Base-by-base conservation (phyloP, 2,329 filamentous ascomycete species). In the Trichoderma hamatum region DNA sequence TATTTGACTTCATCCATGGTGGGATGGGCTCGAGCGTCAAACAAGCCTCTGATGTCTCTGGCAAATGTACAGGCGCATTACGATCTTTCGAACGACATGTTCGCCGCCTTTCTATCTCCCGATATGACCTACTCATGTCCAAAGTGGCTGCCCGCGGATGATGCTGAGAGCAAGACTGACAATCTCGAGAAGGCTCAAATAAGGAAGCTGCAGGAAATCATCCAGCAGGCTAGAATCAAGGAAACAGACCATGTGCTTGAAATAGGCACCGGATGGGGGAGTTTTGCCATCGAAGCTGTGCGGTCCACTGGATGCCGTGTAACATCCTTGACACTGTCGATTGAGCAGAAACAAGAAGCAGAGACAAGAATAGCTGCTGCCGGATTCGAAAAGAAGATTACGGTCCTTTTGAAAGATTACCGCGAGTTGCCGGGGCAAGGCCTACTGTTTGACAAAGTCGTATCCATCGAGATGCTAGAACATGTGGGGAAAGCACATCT, bases 401-500 rank as follows among this genome's bases (percentile, higher is more conserved):
- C 86, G n/a, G 88, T 93, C 1, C 78, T 87, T 59, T 81, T 92
- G 0, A 87, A 86, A 79, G 91, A 93, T 75, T 93, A 93, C 75
- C 86, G 91, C 61, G 84, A 84, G 30, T 79, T 92, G 4, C 83
- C 86, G 1, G 76, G 84, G 0, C 86, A 88, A 0, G 80, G 82
- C 55, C 80, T 78, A 1, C 80, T 82, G 0, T 93, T 88, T 72
- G 91, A 93, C 78, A 92, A 92, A 76, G 83, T 93, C 7, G 84
- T 93, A 9, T 92, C 89, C 4, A 92, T 93, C 69, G 91, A 93
- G 76, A 93, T 93, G 91, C 81, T 93, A 26, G 91, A 93, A 80
- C 89, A 89, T 1, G 91, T 93, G 0, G 91, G 91, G 3, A 82
- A 85, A 63, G 88, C 91, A 74, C 92, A 87, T 72, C 78, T 93